Evolutionary conservation across 1,139 yeast genomes (phyloP).

Genomic region (Eremothecium sinecaudum): DNA sequence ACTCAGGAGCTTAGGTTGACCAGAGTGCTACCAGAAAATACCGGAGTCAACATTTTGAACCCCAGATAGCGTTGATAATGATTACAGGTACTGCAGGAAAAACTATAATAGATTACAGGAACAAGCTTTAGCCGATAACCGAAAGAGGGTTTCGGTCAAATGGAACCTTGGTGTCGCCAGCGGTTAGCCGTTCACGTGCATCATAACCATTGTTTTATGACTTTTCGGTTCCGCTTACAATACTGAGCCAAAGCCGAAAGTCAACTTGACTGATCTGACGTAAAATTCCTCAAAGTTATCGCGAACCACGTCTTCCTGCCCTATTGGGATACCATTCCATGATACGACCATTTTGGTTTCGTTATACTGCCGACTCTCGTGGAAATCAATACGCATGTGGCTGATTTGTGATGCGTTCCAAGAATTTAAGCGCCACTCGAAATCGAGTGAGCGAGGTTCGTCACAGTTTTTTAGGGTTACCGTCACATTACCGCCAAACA

Average conservation of each 20-base stretch:
- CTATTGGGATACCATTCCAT: slow-evolving; percentile 89
- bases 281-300: slow-evolving; percentile 83
- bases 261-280: slow-evolving; percentile 73
- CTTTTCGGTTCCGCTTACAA: too few relatives aligned
- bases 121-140: too few relatives aligned
- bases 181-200: too few relatives aligned
- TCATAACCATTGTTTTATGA: too few relatives aligned
- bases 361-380: slow-evolving; percentile 53
- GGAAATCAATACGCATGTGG: slow-evolving; percentile 51
- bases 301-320: slow-evolving; percentile 88
- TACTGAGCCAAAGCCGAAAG: slow-evolving; percentile 92
- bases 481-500: slow-evolving; percentile 83
- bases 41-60: too few relatives aligned
- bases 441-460: slow-evolving; percentile 46
- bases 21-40: too few relatives aligned
- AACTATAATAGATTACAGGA: too few relatives aligned
- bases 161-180: too few relatives aligned
- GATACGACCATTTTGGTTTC: slow-evolving; percentile 75
- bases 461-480: slow-evolving; percentile 59
- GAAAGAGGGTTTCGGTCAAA: too few relatives aligned
- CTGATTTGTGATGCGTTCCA: slow-evolving; percentile 87
- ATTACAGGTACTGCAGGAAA: too few relatives aligned
- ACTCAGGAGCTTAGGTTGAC: too few relatives aligned
- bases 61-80: too few relatives aligned
- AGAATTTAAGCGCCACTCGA: slow-evolving; percentile 78